A percentile compares a stretch with the other conserved stretches of the same genome.
These are phyloP conservation scores for Agrostemma githago DNA, from an alignment of 148 eudicot genomes.

Conservation along the genomic window DNA sequence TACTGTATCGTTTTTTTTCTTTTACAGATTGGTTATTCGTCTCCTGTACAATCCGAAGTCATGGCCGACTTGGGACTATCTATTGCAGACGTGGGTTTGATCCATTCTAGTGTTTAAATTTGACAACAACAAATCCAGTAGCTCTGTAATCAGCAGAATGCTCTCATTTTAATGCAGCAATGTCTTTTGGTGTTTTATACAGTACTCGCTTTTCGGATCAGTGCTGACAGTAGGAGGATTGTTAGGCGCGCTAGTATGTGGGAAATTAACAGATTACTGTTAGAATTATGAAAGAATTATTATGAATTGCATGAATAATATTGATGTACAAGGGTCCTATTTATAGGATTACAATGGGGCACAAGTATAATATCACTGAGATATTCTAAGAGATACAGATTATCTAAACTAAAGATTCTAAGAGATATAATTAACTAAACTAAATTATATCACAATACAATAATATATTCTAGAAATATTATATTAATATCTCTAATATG, in stretches of 20 bases:
- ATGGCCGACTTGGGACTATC: constrained; percentile 35
- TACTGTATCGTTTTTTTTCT: too few species aligned
- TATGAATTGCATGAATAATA: too few species aligned
- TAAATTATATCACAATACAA: too few species aligned
- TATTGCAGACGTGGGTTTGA: constrained; percentile 34
- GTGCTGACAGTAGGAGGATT: constrained; percentile 47
- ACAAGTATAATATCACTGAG: too few species aligned
- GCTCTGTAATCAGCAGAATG: neutral
- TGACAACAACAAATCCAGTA: neutral
- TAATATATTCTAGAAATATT: too few species aligned
- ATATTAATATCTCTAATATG: too few species aligned
- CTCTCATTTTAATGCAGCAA: neutral
- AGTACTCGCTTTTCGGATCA: constrained; percentile 42
- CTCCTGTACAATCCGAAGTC: constrained; percentile 34
- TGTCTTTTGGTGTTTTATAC: constrained; percentile 9
- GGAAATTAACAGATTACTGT: constrained; percentile 49
- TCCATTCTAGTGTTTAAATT: neutral
- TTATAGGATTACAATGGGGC: too few species aligned
- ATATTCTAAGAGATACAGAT: too few species aligned
- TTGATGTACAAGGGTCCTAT: too few species aligned
- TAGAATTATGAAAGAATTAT: too few species aligned
- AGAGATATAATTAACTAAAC: too few species aligned
- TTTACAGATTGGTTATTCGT: constrained; percentile 33
- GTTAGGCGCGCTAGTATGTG: constrained; percentile 49
- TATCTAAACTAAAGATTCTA: too few species aligned